Evolutionary conservation across 306 rosid genomes (phyloP), one percentile per base, ranked within the genome.

Genomic region (Trichosanthes truncata): DNA sequence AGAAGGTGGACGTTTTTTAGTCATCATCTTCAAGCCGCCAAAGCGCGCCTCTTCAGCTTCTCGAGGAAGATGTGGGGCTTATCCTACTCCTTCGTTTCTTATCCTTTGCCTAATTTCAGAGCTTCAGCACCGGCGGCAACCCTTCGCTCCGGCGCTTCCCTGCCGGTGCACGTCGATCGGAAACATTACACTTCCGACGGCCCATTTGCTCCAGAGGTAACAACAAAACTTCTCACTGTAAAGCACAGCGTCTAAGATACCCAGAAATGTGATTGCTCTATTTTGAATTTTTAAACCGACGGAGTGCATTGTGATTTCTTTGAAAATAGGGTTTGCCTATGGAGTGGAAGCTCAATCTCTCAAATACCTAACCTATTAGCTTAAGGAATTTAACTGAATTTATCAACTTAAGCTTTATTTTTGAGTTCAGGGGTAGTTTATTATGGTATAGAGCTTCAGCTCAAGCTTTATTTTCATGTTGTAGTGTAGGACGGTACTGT

Each of bases 181-280:
- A 78, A 60, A 41, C 23, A 25, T 84, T 85, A 53, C 63, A 55
- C 36, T 65, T 51, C 56, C 2, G 87, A 60, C 85, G 83, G 51
- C 55, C 96, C 97, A 48, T 92, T 94, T 81, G 90, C 86, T 41
- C 94, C 97, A 1, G 92, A 92, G 91, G 96, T 90, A 59, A 61
- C 35, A 25, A 23, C 14, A 77, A 4, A 13, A 29, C 68, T 62
- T 62, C 41, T 81, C 69, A 7, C 14, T 23, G 20, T 75, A 51
- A 43, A 31, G n/a, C 53, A 51, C 53, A 11, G n/a, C 15, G 55
- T 51, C 26, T 51, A 18, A 21, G 4, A 46, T 68, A 75, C 77
- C 76, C 33, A 33, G 20, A 77, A 79, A n/a, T 59, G 65, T 2
- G 41, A 26, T 80, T 52, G 55, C 43, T 77, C 78, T 69, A 4